Percentiles rank a stretch among this genome's conserved stretches.
phyloP scores from a whole-genome alignment of 257 asterid species.

The Cordia subcordata region DNA sequence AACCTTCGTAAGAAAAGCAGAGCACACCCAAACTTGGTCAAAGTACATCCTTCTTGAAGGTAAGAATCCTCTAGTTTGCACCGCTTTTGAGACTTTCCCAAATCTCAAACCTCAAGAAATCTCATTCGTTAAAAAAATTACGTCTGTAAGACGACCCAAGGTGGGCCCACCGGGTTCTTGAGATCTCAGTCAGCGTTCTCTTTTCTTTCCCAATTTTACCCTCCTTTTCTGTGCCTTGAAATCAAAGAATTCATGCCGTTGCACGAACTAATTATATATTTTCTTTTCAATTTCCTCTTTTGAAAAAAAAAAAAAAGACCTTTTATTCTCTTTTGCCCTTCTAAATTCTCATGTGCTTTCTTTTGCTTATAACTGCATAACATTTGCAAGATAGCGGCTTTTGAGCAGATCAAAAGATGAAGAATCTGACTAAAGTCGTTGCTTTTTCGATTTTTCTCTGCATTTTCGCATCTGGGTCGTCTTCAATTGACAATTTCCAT shows the following conservation, averaged over 20 bases:
- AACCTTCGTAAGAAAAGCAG: not conserved
- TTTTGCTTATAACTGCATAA: conserved; percentile 8
- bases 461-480: conserved; percentile 39
- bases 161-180: conserved; percentile 31
- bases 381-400: conserved; percentile 29
- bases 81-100: not conserved
- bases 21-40: not conserved
- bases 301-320: not conserved
- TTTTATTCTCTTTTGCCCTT: not conserved
- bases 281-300: not conserved
- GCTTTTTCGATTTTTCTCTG: conserved; percentile 37
- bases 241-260: not conserved
- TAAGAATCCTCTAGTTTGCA: conserved; percentile 18
- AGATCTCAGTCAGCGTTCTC: conserved; percentile 26
- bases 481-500: conserved; percentile 51
- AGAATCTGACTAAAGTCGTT: conserved; percentile 31
- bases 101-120: not conserved
- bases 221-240: not conserved
- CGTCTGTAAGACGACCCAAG: not conserved
- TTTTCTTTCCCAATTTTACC: not conserved
- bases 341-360: conserved; percentile 20
- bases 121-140: not conserved
- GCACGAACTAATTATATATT: not conserved
- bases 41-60: not conserved
- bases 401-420: conserved; percentile 52